phyloP scores from a whole-genome alignment of 2,329 filamentous ascomycete genomes.

The Coniochaeta sp. region DNA sequence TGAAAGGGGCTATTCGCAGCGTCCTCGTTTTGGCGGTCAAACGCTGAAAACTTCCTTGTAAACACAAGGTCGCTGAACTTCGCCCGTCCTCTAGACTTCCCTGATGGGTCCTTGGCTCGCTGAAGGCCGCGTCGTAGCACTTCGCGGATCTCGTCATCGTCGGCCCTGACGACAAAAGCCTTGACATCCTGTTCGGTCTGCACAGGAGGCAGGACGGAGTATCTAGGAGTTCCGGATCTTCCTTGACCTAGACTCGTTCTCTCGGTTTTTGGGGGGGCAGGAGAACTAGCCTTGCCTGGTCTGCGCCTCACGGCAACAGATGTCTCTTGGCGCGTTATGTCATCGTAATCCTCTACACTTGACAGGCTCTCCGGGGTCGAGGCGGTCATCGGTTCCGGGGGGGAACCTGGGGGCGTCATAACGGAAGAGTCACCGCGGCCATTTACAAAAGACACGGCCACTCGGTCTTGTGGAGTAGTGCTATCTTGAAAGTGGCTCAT shows the following conservation, averaged over 20 bases:
- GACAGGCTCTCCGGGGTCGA: neutral
- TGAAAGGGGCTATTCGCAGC: conserved; percentile 64
- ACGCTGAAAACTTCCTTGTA: conserved; percentile 64
- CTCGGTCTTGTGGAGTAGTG: neutral
- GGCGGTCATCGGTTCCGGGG: neutral
- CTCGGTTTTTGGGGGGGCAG: neutral
- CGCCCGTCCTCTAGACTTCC: conserved; percentile 14
- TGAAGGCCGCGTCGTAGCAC: conserved; percentile 22
- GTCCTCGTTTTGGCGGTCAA: conserved; percentile 62
- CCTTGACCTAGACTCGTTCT: neutral
- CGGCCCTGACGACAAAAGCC: conserved; percentile 19
- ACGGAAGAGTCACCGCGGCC: neutral
- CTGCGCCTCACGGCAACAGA: conserved; percentile 9
- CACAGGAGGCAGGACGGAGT: neutral
- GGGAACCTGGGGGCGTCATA: neutral
- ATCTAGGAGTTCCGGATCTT: conserved; percentile 6
- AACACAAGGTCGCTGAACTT: conserved; percentile 55
- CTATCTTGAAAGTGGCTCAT: neutral
- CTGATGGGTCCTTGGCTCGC: conserved; percentile 17
- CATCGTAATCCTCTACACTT: conserved; percentile 39
- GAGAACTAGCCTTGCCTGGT: neutral
- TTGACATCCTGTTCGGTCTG: conserved; percentile 8
- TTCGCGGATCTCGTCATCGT: conserved; percentile 32
- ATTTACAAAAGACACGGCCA: neutral
- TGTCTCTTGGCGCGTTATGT: conserved; percentile 16